Evolutionary conservation across 176 grass and related monocot species (phyloP), one percentile per base, ranked within the genome.

Genomic region (Echinochloa phyllopogon): DNA sequence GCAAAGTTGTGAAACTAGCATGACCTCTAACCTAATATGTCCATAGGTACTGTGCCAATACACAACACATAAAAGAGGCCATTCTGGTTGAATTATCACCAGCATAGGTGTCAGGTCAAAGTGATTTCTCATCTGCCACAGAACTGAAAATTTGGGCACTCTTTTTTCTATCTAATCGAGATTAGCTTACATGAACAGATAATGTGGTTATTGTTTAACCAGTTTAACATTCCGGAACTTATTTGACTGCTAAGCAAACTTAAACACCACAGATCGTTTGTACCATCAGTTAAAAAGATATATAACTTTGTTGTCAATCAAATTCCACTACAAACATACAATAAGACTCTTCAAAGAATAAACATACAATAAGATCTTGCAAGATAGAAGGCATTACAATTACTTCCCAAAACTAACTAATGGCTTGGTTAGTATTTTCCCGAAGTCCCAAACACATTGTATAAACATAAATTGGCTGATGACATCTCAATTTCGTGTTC

Each of bases 1-100:
- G 23, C 37, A 64, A 83, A 60, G 29, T 33, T 41, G 42, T 40
- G 61, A 67, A 55, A 68, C 50, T 50, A 56, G 29, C 6, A 41
- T 83, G 17, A 75, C 16, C 6, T 75, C 43, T 65, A 84, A 75
- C 14, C 33, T 75, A 85, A 36, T 12, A 20, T 69, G 39, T 55
- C 47, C 65, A 48, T 23, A 6, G 21, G 8, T 70, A 41, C 40
- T 2, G 43, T 45, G 45, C 44, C 12, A 23, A 3, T 52, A 40
- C 18, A 64, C 4, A 11, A 53, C 38, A 63, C 16, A 72, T 41
- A 81, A 63, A 18, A 15, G 15, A 45, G 60, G 44, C 23, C 10
- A 69, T 38, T 68, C 47, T 60, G 18, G 14, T 61, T 77, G 27
- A 17, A 50, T 41, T 62, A 60, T 13, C 10, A 40, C 6, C 45